A percentile compares a stretch with the other conserved stretches of the same genome.
Evolutionary conservation across 371 early-diverging fungal genomes (phyloP).

Genomic region (Homolaphlyctis polyrhiza): DNA sequence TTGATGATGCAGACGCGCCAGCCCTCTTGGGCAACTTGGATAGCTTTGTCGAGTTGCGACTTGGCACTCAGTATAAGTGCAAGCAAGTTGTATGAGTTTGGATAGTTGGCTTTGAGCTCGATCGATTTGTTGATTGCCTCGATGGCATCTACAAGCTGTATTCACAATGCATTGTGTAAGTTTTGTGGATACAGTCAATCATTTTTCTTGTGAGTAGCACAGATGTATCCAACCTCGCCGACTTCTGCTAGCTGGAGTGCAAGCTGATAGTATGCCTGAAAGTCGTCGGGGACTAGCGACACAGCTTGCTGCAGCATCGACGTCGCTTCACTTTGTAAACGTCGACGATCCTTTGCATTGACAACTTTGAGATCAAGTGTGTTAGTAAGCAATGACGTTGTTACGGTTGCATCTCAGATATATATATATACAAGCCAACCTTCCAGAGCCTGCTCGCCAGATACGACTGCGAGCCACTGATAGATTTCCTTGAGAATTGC

Average conservation of each 20-base stretch:
- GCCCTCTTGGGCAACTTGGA: slow-evolving; percentile 70
- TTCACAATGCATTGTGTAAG: no score
- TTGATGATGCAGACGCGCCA: slow-evolving; percentile 48
- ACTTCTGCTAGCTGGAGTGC: slow-evolving; percentile 62
- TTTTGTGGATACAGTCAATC: slow-evolving; percentile 5
- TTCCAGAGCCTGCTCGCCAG: slow-evolving; percentile 58
- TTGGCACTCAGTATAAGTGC: slow-evolving; percentile 69
- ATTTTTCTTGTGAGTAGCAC: no score
- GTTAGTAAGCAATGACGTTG: not conserved
- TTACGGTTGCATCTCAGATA: not conserved
- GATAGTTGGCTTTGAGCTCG: slow-evolving; percentile 50
- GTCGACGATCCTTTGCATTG: not conserved
- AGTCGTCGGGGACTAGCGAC: not conserved
- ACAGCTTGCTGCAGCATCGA: not conserved
- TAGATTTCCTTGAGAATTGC: slow-evolving; percentile 37
- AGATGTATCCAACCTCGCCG: slow-evolving; percentile 54
- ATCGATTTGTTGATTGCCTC: slow-evolving; percentile 57
- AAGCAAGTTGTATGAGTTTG: slow-evolving; percentile 83
- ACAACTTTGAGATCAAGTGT: not conserved
- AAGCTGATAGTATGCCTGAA: not conserved
- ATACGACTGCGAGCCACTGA: slow-evolving; percentile 56
- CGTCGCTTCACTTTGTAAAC: not conserved
- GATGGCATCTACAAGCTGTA: slow-evolving; percentile 63
- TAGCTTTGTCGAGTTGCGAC: slow-evolving; percentile 55
- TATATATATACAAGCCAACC: slow-evolving; percentile 30